These are phyloP conservation scores for Cokeromyces recurvatus DNA, from an alignment of 371 early-diverging fungal genomes.

Conservation along the genomic window DNA sequence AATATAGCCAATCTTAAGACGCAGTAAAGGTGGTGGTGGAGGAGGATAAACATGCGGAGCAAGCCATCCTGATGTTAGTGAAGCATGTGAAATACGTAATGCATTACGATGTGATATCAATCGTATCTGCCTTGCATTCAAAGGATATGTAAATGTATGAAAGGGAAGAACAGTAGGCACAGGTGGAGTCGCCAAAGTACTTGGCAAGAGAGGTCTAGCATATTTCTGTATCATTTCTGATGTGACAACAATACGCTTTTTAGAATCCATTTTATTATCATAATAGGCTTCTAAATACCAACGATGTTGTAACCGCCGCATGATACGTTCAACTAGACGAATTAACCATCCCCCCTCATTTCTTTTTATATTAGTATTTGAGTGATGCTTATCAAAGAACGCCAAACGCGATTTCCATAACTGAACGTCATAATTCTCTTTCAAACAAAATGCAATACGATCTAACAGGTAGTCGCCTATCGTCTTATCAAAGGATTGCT, in stretches of 20 bases:
- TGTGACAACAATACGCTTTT: slow-evolving; percentile 15
- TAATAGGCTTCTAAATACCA: slow-evolving; percentile 60
- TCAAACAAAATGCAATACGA: slow-evolving; percentile 12
- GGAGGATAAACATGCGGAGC: slow-evolving; percentile 71
- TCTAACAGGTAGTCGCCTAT: slow-evolving; percentile 31
- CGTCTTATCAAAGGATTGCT: slow-evolving; percentile 2
- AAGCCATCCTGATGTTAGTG: slow-evolving; percentile 65
- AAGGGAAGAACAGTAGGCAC: slow-evolving; percentile 90
- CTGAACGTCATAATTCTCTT: background rate
- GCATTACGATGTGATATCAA: slow-evolving; percentile 86
- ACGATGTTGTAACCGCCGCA: slow-evolving; percentile 57
- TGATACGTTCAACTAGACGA: slow-evolving; percentile 59
- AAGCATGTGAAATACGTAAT: slow-evolving; percentile 68
- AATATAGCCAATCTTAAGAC: slow-evolving; percentile 79
- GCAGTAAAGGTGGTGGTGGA: slow-evolving; percentile 65
- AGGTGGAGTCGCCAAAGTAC: slow-evolving; percentile 52
- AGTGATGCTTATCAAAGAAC: slow-evolving; percentile 4
- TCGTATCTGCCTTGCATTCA: slow-evolving; percentile 78
- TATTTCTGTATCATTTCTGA: slow-evolving; percentile 39
- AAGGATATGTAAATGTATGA: slow-evolving; percentile 90
- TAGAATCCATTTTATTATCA: background rate
- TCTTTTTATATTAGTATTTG: slow-evolving; percentile 26
- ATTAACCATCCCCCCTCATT: slow-evolving; percentile 80
- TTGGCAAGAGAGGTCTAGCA: slow-evolving; percentile 59
- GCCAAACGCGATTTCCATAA: slow-evolving; percentile 31